phyloP scores from a whole-genome alignment of 371 early-diverging fungal genomes.

The Lichtheimia ramosa region DNA sequence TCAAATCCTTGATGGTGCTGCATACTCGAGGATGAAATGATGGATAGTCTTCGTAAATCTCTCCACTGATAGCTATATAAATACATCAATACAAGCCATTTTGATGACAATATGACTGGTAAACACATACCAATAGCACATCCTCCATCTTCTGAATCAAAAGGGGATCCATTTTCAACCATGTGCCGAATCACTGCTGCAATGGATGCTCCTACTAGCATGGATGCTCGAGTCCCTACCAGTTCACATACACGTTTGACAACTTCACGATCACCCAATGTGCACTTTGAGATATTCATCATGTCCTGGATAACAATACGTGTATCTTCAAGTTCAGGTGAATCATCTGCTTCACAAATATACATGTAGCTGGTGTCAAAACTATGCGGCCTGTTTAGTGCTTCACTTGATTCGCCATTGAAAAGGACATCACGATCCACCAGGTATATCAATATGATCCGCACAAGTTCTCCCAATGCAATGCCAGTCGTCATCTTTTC shows the following conservation, averaged over 20 bases:
- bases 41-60: slow-evolving; percentile 85
- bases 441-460: slow-evolving; percentile 77
- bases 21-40: slow-evolving; percentile 78
- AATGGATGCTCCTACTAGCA: slow-evolving; percentile 65
- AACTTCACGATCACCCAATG: slow-evolving; percentile 64
- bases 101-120: neutral
- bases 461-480: slow-evolving; percentile 88
- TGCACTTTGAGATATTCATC: slow-evolving; percentile 46
- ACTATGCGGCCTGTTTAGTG: slow-evolving; percentile 61
- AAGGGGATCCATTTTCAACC: slow-evolving; percentile 35
- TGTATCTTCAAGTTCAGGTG: slow-evolving; percentile 57
- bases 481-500: slow-evolving; percentile 98
- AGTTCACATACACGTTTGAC: slow-evolving; percentile 68
- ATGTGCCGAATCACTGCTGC: slow-evolving; percentile 65
- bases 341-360: slow-evolving; percentile 49
- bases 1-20: slow-evolving; percentile 68
- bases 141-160: slow-evolving; percentile 52
- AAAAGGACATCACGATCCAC: slow-evolving; percentile 79
- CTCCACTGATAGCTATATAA: slow-evolving; percentile 69
- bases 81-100: neutral
- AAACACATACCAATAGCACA: slow-evolving; percentile 69
- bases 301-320: slow-evolving; percentile 64
- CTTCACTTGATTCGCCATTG: slow-evolving; percentile 61
- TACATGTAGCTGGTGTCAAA: slow-evolving; percentile 84
- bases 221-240: slow-evolving; percentile 69